Base-by-base conservation (phyloP, 1,139 yeast genomes). In the Hansenula sp. region DNA sequence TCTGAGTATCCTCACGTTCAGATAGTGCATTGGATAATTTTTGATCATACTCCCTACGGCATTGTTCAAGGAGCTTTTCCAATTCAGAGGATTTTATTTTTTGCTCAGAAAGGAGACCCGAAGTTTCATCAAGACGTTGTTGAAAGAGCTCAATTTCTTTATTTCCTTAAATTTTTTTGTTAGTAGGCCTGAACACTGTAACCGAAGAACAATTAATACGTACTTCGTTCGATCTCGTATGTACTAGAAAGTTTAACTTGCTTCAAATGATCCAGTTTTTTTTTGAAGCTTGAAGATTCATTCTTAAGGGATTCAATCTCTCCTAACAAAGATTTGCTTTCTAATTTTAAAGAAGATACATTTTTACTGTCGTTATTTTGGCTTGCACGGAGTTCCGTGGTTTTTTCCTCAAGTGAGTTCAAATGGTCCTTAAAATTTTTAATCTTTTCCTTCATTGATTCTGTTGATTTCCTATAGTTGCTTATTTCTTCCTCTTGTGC, bases 101-200 rank as follows among this genome's bases (percentile, higher is more conserved):
- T 34, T 54, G 56, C 27, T 53, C 58, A 1, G 57, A 54, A 34
- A 54, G 37, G 7, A 48, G 37, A 1, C 58, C 58, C 12, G 53
- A 45, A 3, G 53, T 47, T 26, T 54, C 53, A 38, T 52, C 55
- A 2, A 54, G 40, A 13, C 44, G 46, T 13, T 41, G 26, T 26
- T 48, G 50, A 25, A 54, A 39, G 1, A 31, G n/a, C 10, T 37
- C 17, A 20, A 54, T 53, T 16, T 54, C 57, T 27, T 45, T 50
- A 25, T 44, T 46, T 37, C 44, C 52, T 50, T 10, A 11, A 24
- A 24, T 10, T 11, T 2, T 8, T 9, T 3, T 5, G 40, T 38
- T 37, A 39, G 30, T 17, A 27, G n/a, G n/a, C n/a, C n/a, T n/a
- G 4, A 24, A 6, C 9, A 11, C 26, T 21, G 6, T 9, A 6